These are phyloP conservation scores for Lasiodiplodia sp. DNA, from an alignment of 2,329 filamentous ascomycete species.

Conservation along the genomic window DNA sequence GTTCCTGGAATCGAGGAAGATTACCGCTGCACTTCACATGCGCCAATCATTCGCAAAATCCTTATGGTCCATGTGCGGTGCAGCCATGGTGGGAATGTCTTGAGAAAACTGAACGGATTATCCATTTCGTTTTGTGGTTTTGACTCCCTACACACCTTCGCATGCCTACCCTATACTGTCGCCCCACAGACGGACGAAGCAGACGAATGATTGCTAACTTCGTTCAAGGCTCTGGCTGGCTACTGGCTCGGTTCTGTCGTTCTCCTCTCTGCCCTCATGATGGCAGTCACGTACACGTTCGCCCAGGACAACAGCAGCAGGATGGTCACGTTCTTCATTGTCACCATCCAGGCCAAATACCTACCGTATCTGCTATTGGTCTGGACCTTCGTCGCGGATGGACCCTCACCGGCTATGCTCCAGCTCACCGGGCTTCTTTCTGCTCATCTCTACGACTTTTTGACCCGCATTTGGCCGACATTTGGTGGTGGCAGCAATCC, in stretches of 20 bases:
- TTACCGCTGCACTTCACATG: constrained; percentile 58
- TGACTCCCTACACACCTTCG: constrained; percentile 68
- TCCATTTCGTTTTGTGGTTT: constrained; percentile 65
- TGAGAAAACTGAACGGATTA: constrained; percentile 63
- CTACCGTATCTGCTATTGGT: constrained; percentile 82
- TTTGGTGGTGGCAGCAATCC: constrained; percentile 84
- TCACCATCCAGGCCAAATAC: constrained; percentile 82
- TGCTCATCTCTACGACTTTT: constrained; percentile 89
- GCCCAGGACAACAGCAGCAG: constrained; percentile 83
- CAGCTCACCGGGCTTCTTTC: constrained; percentile 82
- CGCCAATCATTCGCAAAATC: constrained; percentile 60
- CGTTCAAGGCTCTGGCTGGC: constrained; percentile 54
- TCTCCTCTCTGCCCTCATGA: constrained; percentile 70
- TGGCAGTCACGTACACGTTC: constrained; percentile 84
- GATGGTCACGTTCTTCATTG: constrained; percentile 79
- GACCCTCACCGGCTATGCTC: constrained; percentile 63
- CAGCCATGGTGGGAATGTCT: constrained; percentile 60
- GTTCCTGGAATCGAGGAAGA: constrained; percentile 64
- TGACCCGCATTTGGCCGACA: constrained; percentile 85
- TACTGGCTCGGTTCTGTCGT: constrained; percentile 59
- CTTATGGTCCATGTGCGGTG: constrained; percentile 55
- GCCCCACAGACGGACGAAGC: neutral
- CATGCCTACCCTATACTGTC: neutral
- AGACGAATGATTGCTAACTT: constrained; percentile 13
- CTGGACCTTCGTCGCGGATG: constrained; percentile 73